Conservation (phyloP, 163 green algal genomes). For the Scenedesmus sp. region DNA sequence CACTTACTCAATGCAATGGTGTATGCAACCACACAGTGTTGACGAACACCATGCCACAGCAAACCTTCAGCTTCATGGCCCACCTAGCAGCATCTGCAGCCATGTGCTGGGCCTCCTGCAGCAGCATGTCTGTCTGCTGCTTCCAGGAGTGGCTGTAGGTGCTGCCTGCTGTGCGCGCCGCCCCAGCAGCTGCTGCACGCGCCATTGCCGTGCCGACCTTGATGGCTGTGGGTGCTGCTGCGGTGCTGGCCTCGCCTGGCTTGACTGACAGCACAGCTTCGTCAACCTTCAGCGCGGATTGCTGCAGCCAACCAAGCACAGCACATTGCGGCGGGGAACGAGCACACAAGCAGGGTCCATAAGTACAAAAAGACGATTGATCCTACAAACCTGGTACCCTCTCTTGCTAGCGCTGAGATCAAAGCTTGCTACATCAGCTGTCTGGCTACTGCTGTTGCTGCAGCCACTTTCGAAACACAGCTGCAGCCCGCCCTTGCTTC, state of each 20-base stretch:
- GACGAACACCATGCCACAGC: not conserved
- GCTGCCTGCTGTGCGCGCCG: slow-evolving; percentile 1
- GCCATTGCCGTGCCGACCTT: not conserved
- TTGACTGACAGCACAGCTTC: slow-evolving; percentile 31
- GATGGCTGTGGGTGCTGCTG: not conserved
- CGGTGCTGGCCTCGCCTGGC: not conserved
- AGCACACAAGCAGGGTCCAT: not conserved
- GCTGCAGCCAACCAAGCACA: slow-evolving; percentile 9
- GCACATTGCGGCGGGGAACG: not conserved
- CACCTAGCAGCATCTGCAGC: slow-evolving; percentile 11
- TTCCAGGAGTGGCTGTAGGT: not conserved
- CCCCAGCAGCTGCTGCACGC: not conserved
- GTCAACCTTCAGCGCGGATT: slow-evolving; percentile 29
- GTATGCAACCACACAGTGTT: no score
- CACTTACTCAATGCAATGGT: not conserved
- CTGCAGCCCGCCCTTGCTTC: no score
- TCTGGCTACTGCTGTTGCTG: no score
- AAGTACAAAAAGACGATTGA: no score
- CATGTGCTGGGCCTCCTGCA: slow-evolving; percentile 19
- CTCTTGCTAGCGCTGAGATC: no score
- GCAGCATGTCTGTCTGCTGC: not conserved
- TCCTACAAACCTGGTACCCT: no score
- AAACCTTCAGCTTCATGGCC: not conserved
- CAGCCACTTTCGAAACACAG: not conserved
- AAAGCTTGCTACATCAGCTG: no score